phyloP scores from a whole-genome alignment of 768 basidiomycete species.

The Termitomyces sp. region DNA sequence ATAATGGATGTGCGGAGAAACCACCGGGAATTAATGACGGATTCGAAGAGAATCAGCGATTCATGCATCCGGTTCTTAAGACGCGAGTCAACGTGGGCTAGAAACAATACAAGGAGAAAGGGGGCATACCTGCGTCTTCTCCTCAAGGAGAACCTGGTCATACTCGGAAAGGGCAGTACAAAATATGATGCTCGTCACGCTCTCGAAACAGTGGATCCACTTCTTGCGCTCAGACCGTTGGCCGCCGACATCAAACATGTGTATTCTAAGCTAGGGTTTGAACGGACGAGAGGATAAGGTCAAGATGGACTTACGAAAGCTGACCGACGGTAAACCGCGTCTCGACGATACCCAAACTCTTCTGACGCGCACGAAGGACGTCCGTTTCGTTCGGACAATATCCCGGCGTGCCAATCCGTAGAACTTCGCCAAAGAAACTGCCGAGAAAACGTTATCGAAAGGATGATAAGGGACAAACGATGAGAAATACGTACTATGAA shows the following conservation, averaged over 20 bases:
- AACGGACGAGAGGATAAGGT: conserved; percentile 9
- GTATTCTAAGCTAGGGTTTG: conserved; percentile 31
- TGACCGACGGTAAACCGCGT: conserved; percentile 74
- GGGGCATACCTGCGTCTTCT: conserved; percentile 50
- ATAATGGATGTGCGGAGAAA: conserved; percentile 91
- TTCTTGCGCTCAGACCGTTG: conserved; percentile 82
- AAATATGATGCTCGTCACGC: conserved; percentile 52
- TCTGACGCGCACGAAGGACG: conserved; percentile 81
- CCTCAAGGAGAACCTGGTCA: conserved; percentile 68
- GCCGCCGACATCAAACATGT: conserved; percentile 77
- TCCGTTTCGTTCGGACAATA: conserved; percentile 86
- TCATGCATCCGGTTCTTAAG: conserved; percentile 91
- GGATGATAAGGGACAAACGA: background rate
- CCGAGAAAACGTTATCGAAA: background rate
- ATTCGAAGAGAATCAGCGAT: conserved; percentile 85
- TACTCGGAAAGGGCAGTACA: conserved; percentile 68
- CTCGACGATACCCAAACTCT: conserved; percentile 88
- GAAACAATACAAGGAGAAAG: conserved; percentile 21
- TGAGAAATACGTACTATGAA: conserved; percentile 51
- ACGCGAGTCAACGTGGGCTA: background rate
- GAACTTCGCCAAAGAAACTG: conserved; percentile 83
- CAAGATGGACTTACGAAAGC: conserved; percentile 40
- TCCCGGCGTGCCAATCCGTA: conserved; percentile 75
- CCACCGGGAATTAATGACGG: conserved; percentile 83
- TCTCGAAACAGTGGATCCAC: conserved; percentile 53